A percentile compares a stretch with the other conserved stretches of the same genome.
These are phyloP conservation scores for Leishmania mexicana DNA, from an alignment of 208 protist species.

Conservation along the genomic window DNA sequence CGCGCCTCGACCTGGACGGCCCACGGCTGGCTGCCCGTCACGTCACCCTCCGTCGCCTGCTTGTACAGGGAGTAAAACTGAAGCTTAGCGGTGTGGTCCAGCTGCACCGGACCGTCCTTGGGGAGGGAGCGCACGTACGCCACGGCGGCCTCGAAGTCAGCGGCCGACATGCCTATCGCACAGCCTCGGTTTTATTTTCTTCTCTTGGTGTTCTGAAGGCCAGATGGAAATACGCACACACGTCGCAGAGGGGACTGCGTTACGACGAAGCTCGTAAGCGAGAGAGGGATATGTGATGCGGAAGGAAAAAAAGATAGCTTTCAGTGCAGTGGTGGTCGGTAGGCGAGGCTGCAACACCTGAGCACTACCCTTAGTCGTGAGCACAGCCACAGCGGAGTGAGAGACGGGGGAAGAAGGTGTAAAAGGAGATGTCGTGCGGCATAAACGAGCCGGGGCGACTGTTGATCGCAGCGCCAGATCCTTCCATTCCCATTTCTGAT, in stretches of 20 bases:
- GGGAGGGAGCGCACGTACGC: conserved; percentile 84
- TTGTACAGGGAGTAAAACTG: conserved; percentile 97
- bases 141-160: conserved; percentile 83
- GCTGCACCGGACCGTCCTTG: conserved; percentile 77
- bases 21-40: conserved; percentile 89
- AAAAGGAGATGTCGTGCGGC: not conserved
- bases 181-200: not conserved
- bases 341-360: not conserved
- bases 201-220: not conserved
- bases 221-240: not conserved
- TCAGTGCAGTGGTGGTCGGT: not conserved
- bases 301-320: not conserved
- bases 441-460: not conserved
- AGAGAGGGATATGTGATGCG: not conserved
- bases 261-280: not conserved
- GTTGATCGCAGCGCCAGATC: not conserved
- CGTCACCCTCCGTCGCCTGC: conserved; percentile 96
- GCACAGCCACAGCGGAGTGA: not conserved
- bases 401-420: not conserved
- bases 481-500: not conserved
- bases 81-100: conserved; percentile 92
- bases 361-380: not conserved
- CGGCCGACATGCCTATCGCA: conserved; percentile 51
- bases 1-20: conserved; percentile 91
- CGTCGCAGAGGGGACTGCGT: not conserved